Conservation (phyloP, 129 eudicot genomes). For the Gnaphalium uliginosum region DNA sequence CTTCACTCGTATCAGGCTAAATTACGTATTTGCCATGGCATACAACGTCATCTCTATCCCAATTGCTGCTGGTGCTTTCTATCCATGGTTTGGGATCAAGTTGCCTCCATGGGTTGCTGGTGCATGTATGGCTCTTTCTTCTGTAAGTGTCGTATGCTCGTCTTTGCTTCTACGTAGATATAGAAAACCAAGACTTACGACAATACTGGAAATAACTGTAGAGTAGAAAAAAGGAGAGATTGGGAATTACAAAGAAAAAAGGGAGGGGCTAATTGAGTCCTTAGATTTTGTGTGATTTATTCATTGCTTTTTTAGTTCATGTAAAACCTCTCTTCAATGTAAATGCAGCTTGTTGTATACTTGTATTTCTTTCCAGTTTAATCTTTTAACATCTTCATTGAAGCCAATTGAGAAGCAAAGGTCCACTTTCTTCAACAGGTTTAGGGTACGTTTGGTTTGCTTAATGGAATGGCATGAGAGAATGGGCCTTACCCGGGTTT, state of each 20-base stretch:
- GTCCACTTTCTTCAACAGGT: background rate
- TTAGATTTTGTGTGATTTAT: conserved; percentile 32
- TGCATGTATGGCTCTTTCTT: conserved; percentile 96
- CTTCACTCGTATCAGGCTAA: conserved; percentile 66
- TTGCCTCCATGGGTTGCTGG: conserved; percentile 99
- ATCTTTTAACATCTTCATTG: background rate
- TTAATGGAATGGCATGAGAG: too few relatives aligned
- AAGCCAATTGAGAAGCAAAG: background rate
- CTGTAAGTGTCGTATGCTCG: conserved; percentile 94
- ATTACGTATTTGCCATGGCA: conserved; percentile 93
- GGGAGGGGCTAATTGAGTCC: conserved; percentile 25
- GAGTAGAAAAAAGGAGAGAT: conserved; percentile 50
- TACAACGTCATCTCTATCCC: conserved; percentile 84
- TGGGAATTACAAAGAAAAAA: conserved; percentile 3
- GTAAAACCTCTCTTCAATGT: conserved; percentile 41
- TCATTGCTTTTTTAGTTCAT: conserved; percentile 21
- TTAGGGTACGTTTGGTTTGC: too few relatives aligned
- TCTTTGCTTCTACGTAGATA: conserved; percentile 87
- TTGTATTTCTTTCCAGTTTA: background rate
- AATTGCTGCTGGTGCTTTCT: conserved; percentile 86
- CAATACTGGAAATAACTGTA: conserved; percentile 77
- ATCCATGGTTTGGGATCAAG: conserved; percentile 61
- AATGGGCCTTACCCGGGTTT: too few relatives aligned
- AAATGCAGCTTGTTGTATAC: conserved; percentile 37
- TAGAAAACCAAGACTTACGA: conserved; percentile 81